Percentiles rank a stretch among this genome's conserved stretches.
Evolutionary conservation across 108 stramenopile genomes (phyloP).

Genomic region (Cylindrotheca fusiformis): DNA sequence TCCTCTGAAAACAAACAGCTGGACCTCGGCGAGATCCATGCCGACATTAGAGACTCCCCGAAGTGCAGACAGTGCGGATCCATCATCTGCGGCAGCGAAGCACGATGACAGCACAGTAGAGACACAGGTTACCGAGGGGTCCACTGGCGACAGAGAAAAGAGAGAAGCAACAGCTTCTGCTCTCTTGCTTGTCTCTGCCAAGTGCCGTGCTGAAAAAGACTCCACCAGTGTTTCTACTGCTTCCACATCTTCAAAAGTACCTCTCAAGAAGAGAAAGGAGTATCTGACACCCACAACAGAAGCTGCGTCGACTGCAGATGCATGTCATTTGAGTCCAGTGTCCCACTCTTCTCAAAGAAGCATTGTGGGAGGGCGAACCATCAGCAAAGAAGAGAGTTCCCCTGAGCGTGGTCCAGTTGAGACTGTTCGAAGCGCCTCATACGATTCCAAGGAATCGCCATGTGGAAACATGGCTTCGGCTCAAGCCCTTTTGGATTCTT

Average conservation of each 20-base stretch:
- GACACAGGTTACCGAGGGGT: constrained; percentile 23
- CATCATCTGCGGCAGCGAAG: constrained; percentile 11
- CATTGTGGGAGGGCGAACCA: constrained; percentile 2
- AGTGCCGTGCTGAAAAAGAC: background rate
- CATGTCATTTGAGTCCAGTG: constrained; percentile 41
- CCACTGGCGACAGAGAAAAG: constrained; percentile 18
- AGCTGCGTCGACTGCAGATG: constrained; percentile 3
- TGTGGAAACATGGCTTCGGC: constrained; percentile 8
- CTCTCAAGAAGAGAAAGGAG: constrained; percentile 39
- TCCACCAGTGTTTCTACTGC: background rate
- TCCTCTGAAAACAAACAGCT: constrained; percentile 1
- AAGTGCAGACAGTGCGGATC: constrained; percentile 25
- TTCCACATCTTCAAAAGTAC: constrained; percentile 14
- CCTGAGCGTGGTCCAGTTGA: constrained; percentile 7
- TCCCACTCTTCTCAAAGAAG: constrained; percentile 23
- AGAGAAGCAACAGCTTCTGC: constrained; percentile 37
- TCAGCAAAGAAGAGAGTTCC: constrained; percentile 18
- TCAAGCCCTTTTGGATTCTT: constrained; percentile 29
- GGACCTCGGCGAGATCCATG: background rate
- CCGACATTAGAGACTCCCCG: constrained; percentile 14
- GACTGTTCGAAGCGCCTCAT: constrained; percentile 10
- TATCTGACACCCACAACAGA: constrained; percentile 7
- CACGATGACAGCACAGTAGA: constrained; percentile 23
- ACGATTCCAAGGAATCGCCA: constrained; percentile 30
- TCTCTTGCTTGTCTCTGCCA: constrained; percentile 23